These are phyloP conservation scores for Xanthoparmelia taractica DNA, from an alignment of 495 filamentous ascomycete genomes.

Conservation along the genomic window DNA sequence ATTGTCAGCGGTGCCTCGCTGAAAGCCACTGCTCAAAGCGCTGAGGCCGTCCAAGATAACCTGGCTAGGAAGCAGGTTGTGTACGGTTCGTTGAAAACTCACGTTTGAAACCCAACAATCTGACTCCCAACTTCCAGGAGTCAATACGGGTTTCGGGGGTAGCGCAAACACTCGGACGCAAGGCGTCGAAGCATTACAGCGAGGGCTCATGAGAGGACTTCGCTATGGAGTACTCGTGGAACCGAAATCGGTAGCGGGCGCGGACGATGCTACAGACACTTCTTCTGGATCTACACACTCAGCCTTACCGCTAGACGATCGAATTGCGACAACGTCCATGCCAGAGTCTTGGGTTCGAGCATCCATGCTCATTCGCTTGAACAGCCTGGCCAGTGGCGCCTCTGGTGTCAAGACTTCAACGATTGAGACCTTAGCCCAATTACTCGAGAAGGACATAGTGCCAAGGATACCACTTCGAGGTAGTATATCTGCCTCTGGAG, in stretches of 20 bases:
- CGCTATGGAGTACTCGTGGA: background rate
- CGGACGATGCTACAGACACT: background rate
- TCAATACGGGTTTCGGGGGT: conserved; percentile 62
- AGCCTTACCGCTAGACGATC: background rate
- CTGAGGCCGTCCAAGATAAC: background rate
- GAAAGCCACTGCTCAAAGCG: background rate
- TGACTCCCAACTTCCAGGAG: conserved; percentile 18
- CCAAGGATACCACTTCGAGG: background rate
- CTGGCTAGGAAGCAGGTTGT: background rate
- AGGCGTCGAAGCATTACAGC: background rate
- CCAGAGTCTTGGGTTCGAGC: background rate
- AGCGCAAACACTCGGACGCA: conserved; percentile 42
- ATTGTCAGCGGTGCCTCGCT: background rate
- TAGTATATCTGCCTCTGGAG: background rate
- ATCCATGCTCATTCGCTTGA: background rate
- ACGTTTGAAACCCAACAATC: background rate
- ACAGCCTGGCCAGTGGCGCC: background rate
- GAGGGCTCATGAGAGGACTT: background rate
- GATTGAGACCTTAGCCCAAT: background rate
- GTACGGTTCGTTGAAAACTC: background rate
- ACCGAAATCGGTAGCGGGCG: background rate
- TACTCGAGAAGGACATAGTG: background rate
- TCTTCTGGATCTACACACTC: background rate
- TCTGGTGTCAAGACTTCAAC: background rate
- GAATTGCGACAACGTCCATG: background rate